Base-by-base conservation (phyloP, 2,329 filamentous ascomycete genomes). In the Penicillium sp. region DNA sequence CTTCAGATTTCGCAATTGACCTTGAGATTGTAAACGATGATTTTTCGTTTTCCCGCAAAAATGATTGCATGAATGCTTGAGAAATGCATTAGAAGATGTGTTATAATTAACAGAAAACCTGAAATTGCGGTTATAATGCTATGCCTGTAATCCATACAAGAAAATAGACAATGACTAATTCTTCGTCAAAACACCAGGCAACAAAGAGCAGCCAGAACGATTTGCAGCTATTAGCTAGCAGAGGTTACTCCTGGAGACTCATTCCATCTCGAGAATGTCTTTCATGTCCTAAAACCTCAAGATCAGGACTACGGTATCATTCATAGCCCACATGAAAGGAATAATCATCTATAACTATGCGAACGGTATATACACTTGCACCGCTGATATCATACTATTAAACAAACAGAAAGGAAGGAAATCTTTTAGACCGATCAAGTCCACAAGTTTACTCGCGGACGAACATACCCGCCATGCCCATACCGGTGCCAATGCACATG, bases 401-500 rank as follows among this genome's bases (percentile, higher is more conserved):
- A 51, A 36, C 14, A 40, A n/a, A 54, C 39, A 55, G 34, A 52
- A 32, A 42, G 40, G 50, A 52, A 51, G 23, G 41, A 38, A 45
- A 19, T 14, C 51, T 39, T 39, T 18, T 19, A 50, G 34, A 55
- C 42, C 48, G 19, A 30, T 39, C 16, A 35, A 42, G 53, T 42
- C 50, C 16, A 43, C n/a, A 0, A 2, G 8, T 59, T 63, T 78
- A 87, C 72, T 88, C 85, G 62, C 82, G 76, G 47, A 87, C 83
- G 73, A 88, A 86, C 72, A 87, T 70, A 26, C 82, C 84, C 2
- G 85, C 85, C 83, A 89, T 88, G 14, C 87, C 87, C 86, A 90
- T 90, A n/a, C 87, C 87, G 0, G 88, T 91, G 14, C 88, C 88
- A 55, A 91, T 84, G 72, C 92, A 97, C 90, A 97, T 96, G 67